phyloP scores from a whole-genome alignment of 2,329 filamentous ascomycete genomes.

The Monilinia fructigena region DNA sequence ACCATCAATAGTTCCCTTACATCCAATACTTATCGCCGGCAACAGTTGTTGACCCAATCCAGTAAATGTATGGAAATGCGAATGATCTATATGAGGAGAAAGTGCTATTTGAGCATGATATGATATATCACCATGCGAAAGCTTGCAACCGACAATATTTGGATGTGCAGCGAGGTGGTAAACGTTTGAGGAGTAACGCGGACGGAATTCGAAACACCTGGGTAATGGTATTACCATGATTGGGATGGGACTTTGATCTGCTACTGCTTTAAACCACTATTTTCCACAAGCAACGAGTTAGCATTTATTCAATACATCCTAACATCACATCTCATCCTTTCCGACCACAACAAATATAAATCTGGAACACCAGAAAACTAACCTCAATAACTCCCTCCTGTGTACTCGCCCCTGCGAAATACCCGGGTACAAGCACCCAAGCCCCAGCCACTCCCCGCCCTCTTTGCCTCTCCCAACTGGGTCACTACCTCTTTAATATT shows the following conservation, averaged over 20 bases:
- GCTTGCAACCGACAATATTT: conserved; percentile 68
- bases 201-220: conserved; percentile 65
- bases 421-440: conserved; percentile 63
- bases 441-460: conserved; percentile 60
- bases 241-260: conserved; percentile 22
- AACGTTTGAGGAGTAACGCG: conserved; percentile 58
- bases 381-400: conserved; percentile 56
- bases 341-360: conserved; percentile 44
- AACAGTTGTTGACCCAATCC: conserved; percentile 65
- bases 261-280: conserved; percentile 21
- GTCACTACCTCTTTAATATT: conserved; percentile 56
- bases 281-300: conserved; percentile 36
- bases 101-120: conserved; percentile 60
- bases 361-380: conserved; percentile 49
- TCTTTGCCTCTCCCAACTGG: conserved; percentile 49
- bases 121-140: conserved; percentile 67
- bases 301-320: not conserved
- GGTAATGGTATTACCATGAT: conserved; percentile 48
- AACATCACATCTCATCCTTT: too few species aligned
- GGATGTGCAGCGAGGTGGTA: conserved; percentile 57
- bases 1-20: conserved; percentile 65
- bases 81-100: conserved; percentile 58
- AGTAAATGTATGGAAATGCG: conserved; percentile 60
- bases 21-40: conserved; percentile 60
- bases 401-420: conserved; percentile 58